Percentiles rank a stretch among this genome's conserved stretches.
phyloP scores from a whole-genome alignment of 2,329 filamentous ascomycete genomes.

The Trichoderma sp. region DNA sequence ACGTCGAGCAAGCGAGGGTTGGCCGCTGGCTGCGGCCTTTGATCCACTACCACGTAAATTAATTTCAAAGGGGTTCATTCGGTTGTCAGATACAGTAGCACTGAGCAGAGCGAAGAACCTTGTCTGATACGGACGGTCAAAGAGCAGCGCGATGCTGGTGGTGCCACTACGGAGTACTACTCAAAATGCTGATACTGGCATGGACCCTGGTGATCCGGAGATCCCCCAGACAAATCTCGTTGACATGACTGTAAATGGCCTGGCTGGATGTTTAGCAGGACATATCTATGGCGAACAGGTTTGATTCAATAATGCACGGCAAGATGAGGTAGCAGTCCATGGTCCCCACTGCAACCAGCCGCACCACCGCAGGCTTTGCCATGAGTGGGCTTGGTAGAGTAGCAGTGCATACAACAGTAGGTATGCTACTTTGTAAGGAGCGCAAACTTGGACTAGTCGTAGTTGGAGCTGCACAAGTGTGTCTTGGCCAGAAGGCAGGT shows the following conservation, averaged over 20 bases:
- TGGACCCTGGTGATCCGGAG: slow-evolving; percentile 6
- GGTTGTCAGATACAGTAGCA: not conserved
- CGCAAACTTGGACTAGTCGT: not conserved
- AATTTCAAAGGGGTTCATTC: not conserved
- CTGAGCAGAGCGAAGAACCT: not conserved
- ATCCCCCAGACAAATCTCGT: not conserved
- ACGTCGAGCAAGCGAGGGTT: not conserved
- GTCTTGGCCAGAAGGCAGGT: not conserved
- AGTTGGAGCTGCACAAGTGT: not conserved
- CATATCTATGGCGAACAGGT: not conserved
- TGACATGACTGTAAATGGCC: not conserved
- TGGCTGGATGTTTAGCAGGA: not conserved
- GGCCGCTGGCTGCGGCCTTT: not conserved
- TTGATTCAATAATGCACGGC: not conserved
- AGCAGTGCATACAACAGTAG: not conserved
- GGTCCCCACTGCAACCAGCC: not conserved
- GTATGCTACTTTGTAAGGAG: not conserved
- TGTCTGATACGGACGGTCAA: not conserved
- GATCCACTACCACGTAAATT: slow-evolving; percentile 22
- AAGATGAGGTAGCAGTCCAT: not conserved
- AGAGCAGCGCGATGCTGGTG: not conserved
- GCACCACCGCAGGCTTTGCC: not conserved
- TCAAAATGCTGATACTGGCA: not conserved
- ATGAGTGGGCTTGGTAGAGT: not conserved
- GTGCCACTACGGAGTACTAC: not conserved